Evolutionary conservation across 495 filamentous ascomycete genomes (phyloP).

Genomic region (Parathielavia hyrcaniae): DNA sequence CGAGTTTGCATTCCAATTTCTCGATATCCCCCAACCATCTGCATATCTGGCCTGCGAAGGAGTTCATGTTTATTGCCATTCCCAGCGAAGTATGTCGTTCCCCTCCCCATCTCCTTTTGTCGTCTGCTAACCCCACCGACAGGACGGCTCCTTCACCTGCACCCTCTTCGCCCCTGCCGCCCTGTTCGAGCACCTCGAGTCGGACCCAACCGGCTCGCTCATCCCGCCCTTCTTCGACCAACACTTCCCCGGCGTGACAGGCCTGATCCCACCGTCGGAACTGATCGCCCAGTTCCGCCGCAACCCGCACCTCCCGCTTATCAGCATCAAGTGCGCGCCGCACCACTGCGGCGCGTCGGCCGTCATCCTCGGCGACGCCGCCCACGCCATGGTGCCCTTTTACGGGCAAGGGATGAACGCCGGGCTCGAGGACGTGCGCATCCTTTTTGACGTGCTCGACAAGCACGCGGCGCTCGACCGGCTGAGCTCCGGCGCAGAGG

Average conservation of each 20-base stretch:
- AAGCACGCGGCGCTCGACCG: slow-evolving; percentile 44
- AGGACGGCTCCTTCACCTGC: slow-evolving; percentile 90
- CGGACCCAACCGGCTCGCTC: slow-evolving; percentile 37
- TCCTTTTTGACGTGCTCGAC: slow-evolving; percentile 70
- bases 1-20: slow-evolving; percentile 53
- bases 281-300: slow-evolving; percentile 62
- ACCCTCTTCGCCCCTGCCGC: slow-evolving; percentile 77
- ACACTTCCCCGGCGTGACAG: slow-evolving; percentile 79
- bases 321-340: slow-evolving; percentile 84
- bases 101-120: not conserved
- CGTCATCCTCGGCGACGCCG: slow-evolving; percentile 87
- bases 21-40: slow-evolving; percentile 82
- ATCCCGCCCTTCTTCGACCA: slow-evolving; percentile 67
- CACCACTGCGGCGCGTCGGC: slow-evolving; percentile 73
- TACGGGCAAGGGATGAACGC: slow-evolving; percentile 88
- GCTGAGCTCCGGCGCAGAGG: slow-evolving; percentile 20
- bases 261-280: slow-evolving; percentile 63
- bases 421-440: slow-evolving; percentile 74
- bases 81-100: slow-evolving; percentile 54
- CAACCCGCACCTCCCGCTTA: slow-evolving; percentile 86
- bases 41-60: slow-evolving; percentile 91
- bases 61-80: slow-evolving; percentile 97
- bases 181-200: slow-evolving; percentile 54
- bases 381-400: slow-evolving; percentile 97
- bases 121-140: not conserved